A percentile compares a stretch with the other conserved stretches of the same genome.
These are phyloP conservation scores for Fusarium bactridioides DNA, from an alignment of 2,329 filamentous ascomycete species.

Conservation along the genomic window DNA sequence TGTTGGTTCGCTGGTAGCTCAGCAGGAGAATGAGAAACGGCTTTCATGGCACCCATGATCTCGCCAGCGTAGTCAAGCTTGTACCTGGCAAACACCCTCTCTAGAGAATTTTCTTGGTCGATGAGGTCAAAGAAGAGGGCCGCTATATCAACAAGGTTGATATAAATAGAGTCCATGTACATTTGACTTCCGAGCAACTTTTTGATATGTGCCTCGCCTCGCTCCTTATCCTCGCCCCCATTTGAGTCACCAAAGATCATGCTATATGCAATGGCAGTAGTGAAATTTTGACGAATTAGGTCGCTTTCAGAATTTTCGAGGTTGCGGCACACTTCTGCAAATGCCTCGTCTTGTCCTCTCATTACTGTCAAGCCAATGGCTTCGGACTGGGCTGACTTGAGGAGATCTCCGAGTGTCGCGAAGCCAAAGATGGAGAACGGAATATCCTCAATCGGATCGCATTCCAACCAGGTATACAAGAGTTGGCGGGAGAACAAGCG, in stretches of 20 bases:
- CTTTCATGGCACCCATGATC: slow-evolving; percentile 74
- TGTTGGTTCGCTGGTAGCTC: slow-evolving; percentile 81
- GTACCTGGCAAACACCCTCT: slow-evolving; percentile 70
- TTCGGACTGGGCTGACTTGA: slow-evolving; percentile 77
- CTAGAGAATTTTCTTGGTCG: slow-evolving; percentile 78
- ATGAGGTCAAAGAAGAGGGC: slow-evolving; percentile 79
- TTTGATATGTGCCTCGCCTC: slow-evolving; percentile 72
- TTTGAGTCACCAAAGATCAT: slow-evolving; percentile 66
- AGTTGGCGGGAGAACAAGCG: slow-evolving; percentile 86
- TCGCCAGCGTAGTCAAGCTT: slow-evolving; percentile 67
- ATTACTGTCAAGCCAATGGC: slow-evolving; percentile 82
- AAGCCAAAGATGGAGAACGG: slow-evolving; percentile 91
- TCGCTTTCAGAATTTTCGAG: slow-evolving; percentile 63
- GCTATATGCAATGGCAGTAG: slow-evolving; percentile 82
- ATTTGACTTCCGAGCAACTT: slow-evolving; percentile 72
- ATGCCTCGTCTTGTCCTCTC: slow-evolving; percentile 73
- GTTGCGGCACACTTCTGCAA: slow-evolving; percentile 65
- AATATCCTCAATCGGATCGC: slow-evolving; percentile 71
- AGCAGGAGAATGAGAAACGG: slow-evolving; percentile 70
- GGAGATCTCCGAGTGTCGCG: slow-evolving; percentile 69
- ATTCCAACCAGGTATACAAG: slow-evolving; percentile 87
- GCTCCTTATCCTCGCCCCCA: slow-evolving; percentile 50
- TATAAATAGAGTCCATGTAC: slow-evolving; percentile 69
- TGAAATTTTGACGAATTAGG: slow-evolving; percentile 74
- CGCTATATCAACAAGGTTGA: slow-evolving; percentile 79